phyloP scores from a whole-genome alignment of 176 grass and related monocot species.

The Otatea glauca region DNA sequence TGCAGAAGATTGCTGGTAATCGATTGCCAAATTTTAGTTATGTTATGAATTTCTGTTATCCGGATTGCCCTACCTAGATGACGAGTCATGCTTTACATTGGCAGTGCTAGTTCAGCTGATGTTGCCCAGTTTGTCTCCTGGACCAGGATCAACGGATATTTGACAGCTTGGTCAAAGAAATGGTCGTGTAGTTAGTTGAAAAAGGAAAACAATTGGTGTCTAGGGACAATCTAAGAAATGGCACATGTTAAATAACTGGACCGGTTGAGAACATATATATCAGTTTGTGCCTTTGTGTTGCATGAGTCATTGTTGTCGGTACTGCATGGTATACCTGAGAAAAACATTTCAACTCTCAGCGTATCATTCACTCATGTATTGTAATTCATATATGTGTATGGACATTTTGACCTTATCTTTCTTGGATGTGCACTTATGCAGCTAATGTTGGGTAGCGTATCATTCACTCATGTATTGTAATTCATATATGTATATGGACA shows the following conservation, averaged over 20 bases:
- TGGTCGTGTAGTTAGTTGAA: not conserved
- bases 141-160: slow-evolving; percentile 13
- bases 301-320: not conserved
- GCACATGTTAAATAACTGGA: not conserved
- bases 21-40: not conserved
- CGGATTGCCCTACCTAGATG: too few relatives aligned
- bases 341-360: not conserved
- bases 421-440: slow-evolving; percentile 7
- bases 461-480: not conserved
- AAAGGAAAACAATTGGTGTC: not conserved
- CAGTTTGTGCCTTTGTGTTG: slow-evolving; percentile 3
- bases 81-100: too few relatives aligned
- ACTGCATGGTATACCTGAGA: slow-evolving; percentile 9
- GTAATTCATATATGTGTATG: not conserved
- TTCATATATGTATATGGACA: not conserved
- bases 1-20: not conserved
- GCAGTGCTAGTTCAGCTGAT: too few relatives aligned
- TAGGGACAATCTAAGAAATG: not conserved
- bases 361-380: not conserved
- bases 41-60: slow-evolving; percentile 20
- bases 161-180: slow-evolving; percentile 13
- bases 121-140: not conserved
- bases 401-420: slow-evolving; percentile 20
- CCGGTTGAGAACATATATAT: not conserved
- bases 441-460: not conserved